Conservation (phyloP, 768 basidiomycete genomes). For the Leccinum subtestaceum region DNA sequence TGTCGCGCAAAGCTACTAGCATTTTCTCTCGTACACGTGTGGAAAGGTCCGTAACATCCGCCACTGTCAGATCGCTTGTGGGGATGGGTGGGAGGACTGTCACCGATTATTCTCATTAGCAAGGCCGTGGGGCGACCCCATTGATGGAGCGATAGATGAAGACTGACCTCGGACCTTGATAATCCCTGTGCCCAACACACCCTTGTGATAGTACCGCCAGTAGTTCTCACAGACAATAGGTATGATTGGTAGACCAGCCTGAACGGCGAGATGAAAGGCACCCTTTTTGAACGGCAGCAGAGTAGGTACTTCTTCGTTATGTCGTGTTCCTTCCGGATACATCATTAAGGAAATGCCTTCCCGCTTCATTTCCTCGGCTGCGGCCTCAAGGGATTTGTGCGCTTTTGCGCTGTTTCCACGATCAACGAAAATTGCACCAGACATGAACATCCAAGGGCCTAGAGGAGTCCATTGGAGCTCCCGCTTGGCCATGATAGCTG, state of each 20-base stretch:
- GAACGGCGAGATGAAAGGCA: constrained; percentile 93
- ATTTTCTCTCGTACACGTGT: constrained; percentile 72
- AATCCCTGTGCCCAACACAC: constrained; percentile 70
- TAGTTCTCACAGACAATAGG: constrained; percentile 96
- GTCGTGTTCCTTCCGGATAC: constrained; percentile 95
- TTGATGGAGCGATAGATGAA: not conserved
- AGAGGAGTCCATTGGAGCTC: constrained; percentile 84
- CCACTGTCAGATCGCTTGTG: constrained; percentile 65
- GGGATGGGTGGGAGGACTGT: constrained; percentile 88
- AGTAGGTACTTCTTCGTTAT: constrained; percentile 58
- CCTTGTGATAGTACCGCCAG: constrained; percentile 77
- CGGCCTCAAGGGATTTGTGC: constrained; percentile 69
- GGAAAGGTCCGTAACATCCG: constrained; percentile 68
- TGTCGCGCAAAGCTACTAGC: constrained; percentile 72
- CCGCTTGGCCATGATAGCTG: constrained; percentile 92
- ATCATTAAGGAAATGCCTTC: constrained; percentile 80
- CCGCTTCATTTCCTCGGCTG: constrained; percentile 75
- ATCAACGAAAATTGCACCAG: constrained; percentile 90
- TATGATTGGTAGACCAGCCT: constrained; percentile 85
- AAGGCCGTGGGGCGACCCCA: not conserved
- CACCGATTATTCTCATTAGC: constrained; percentile 5
- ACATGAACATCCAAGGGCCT: constrained; percentile 87
- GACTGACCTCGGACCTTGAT: constrained; percentile 72
- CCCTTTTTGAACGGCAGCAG: constrained; percentile 96
- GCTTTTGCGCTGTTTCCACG: constrained; percentile 77